Base-by-base conservation (phyloP, 2,329 filamentous ascomycete species). In the Aureobasidium leucospermi region DNA sequence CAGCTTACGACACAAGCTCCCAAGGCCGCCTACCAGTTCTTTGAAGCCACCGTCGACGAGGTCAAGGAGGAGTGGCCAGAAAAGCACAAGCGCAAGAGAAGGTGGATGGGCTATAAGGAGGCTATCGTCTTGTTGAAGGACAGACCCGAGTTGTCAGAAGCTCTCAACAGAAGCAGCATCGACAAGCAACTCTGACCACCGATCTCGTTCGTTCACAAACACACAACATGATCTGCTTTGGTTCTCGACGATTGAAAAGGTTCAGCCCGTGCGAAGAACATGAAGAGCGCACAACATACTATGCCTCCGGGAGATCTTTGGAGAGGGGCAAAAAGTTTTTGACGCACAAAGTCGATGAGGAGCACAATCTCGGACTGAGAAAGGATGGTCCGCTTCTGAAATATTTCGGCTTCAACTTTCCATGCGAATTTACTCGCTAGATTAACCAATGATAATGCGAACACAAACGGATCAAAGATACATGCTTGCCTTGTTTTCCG, bases 21-120 rank as follows among this genome's bases (percentile, higher is more conserved):
- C 39, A 93, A 93, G 73, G 82, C 86, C 39, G 73, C 85, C 57
- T 93, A 92, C 73, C 85, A 87, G 67, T 94, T 93, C 75, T 94
- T 85, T 75, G 89, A 97, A 75, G 92, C 86, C 63, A 88, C 84
- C n/a, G 94, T 99, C 63, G 84, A 88, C 64, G 86, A 86, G 68
- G 90, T 96, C 76, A 88, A 94, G 73, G 78, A 81, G 15, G 85
- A 92, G 61, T 99, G 94, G 94, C 94, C 94, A 1, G 94, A 99
- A 78, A 88, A 83, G 78, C 85, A 96, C 75, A 97, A 96, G 81
- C 84, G 94, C 68, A 87, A 87, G 72, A 85, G 94, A 62, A 84
- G 88, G 72, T 99, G 94, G 94, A 90, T 96, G 73, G 87, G 85
- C 55, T 96, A 90, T 72, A 76, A 81, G 53, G 85, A 95, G 73